phyloP scores from a whole-genome alignment of 2,329 filamentous ascomycete species.

The Aureobasidium sp. region DNA sequence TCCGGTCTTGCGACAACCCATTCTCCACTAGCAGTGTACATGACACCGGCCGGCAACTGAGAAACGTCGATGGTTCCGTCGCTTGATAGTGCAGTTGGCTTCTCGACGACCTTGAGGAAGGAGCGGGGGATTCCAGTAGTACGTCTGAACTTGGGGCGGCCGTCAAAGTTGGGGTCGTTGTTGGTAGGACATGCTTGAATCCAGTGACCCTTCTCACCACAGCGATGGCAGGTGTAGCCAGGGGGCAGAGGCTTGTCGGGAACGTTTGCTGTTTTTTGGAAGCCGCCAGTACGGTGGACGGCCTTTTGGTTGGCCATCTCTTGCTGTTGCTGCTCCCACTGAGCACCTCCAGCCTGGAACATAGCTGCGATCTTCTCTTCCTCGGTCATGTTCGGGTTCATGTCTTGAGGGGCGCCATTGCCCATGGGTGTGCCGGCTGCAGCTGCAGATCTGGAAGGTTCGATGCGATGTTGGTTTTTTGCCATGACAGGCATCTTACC shows the following conservation, averaged over 20 bases:
- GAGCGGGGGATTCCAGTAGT: conserved; percentile 95
- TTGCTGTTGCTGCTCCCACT: conserved; percentile 89
- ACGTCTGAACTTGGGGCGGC: conserved; percentile 83
- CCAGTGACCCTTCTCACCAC: conserved; percentile 96
- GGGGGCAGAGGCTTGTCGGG: conserved; percentile 89
- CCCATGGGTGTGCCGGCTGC: conserved; percentile 35
- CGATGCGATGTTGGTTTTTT: conserved; percentile 65
- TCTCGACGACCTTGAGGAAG: conserved; percentile 91
- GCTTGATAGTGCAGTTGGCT: conserved; percentile 65
- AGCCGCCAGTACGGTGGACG: conserved; percentile 30
- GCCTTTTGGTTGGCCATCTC: conserved; percentile 66
- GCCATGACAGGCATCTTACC: conserved; percentile 89
- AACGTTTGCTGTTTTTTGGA: conserved; percentile 60
- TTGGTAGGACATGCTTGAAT: conserved; percentile 98
- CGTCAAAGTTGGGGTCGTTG: conserved; percentile 92
- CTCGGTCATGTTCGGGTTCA: conserved; percentile 76
- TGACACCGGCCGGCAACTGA: conserved; percentile 79
- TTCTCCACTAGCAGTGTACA: conserved; percentile 96
- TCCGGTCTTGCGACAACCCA: conserved; percentile 96
- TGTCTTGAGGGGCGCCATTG: conserved; percentile 50
- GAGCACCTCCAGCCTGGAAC: conserved; percentile 79
- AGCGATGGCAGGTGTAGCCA: conserved; percentile 93
- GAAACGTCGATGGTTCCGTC: conserved; percentile 69
- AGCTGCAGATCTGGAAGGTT: conserved; percentile 46
- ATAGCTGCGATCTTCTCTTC: conserved; percentile 91